Conservation (phyloP, 2,329 filamentous ascomycete genomes). For the Eurotiales sp. region DNA sequence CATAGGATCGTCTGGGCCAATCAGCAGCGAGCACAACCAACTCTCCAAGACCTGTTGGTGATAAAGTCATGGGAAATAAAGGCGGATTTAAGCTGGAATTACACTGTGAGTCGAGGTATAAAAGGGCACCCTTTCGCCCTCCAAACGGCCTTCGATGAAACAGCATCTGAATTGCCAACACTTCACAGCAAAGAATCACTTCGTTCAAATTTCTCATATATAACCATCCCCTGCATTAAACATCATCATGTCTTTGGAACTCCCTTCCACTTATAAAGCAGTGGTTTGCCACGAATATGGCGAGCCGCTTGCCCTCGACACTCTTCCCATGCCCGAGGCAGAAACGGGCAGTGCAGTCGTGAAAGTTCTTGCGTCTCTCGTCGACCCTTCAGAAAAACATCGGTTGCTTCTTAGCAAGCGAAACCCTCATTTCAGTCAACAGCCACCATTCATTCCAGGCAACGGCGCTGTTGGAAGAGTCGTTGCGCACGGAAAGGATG, state of each 20-base stretch:
- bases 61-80: not conserved
- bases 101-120: not conserved
- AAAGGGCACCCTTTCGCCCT: not conserved
- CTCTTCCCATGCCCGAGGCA: constrained; percentile 10
- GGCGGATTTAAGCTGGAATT: not conserved
- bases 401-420: constrained; percentile 9
- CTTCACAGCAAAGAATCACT: not conserved
- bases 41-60: too few relatives aligned
- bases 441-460: constrained; percentile 20
- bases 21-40: not conserved
- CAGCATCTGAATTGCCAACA: not conserved
- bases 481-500: constrained; percentile 24
- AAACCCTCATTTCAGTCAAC: constrained; percentile 14
- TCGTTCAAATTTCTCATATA: not conserved
- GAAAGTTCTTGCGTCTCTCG: constrained; percentile 12
- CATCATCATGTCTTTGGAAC: constrained; percentile 1
- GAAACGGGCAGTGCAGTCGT: constrained; percentile 18
- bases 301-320: constrained; percentile 11
- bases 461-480: constrained; percentile 41
- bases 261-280: constrained; percentile 13
- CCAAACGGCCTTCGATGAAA: not conserved
- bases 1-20: not conserved
- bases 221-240: too few relatives aligned
- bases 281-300: constrained; percentile 12
- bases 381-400: constrained; percentile 5